Percentiles rank a stretch among this genome's conserved stretches.
These are phyloP conservation scores for Talaromyces atroroseus DNA, from an alignment of 2,329 filamentous ascomycete genomes.

Conservation along the genomic window DNA sequence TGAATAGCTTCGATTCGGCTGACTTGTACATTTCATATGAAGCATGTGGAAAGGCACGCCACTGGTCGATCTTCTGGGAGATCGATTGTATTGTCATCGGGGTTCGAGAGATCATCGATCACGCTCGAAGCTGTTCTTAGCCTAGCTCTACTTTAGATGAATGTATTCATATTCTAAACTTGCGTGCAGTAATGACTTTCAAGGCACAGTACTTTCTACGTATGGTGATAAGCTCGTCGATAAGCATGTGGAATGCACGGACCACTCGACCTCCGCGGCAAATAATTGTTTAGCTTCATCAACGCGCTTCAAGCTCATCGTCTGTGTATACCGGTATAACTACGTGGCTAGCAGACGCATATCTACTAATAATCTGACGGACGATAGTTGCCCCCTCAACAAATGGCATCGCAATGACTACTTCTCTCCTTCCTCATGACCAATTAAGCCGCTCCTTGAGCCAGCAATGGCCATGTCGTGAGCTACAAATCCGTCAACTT, in stretches of 20 bases:
- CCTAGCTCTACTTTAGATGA: conserved; percentile 22
- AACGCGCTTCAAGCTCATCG: neutral
- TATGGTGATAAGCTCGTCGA: neutral
- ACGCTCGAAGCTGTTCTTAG: neutral
- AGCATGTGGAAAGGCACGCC: neutral
- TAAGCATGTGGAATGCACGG: conserved; percentile 7
- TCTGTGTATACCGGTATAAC: neutral
- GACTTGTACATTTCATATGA: neutral
- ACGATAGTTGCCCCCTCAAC: neutral
- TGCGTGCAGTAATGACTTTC: neutral
- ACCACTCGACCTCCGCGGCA: conserved; percentile 5
- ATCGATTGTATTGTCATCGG: conserved; percentile 6
- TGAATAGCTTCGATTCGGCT: neutral
- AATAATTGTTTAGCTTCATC: neutral
- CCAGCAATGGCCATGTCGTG: conserved; percentile 40
- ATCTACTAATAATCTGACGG: neutral
- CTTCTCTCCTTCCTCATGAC: conserved; percentile 21
- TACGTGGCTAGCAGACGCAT: neutral
- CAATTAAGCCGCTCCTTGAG: conserved; percentile 32
- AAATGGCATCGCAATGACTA: conserved; percentile 5
- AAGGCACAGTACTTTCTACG: no score
- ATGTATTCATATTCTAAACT: conserved; percentile 28
- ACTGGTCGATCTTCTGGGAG: neutral
- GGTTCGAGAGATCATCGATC: neutral
- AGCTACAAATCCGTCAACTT: conserved; percentile 38